Evolutionary conservation across 768 basidiomycete species (phyloP).

Genomic region (Coprinellus aureogranulatus): DNA sequence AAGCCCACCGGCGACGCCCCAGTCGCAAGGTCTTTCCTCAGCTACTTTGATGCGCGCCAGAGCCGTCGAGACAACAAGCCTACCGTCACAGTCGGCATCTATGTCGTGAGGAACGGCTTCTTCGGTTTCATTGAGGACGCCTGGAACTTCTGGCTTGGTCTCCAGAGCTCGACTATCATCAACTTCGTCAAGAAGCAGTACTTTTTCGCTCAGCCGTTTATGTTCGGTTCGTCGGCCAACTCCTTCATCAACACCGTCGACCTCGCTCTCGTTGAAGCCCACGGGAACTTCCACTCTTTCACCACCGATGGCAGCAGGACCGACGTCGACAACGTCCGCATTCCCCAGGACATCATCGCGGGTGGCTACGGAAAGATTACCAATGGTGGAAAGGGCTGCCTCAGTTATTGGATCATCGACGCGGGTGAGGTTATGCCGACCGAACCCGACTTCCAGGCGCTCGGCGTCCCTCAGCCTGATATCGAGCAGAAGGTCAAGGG

Average conservation of each 20-base stretch:
- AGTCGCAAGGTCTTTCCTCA: background rate
- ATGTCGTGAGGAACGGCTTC: slow-evolving; percentile 8
- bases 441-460: background rate
- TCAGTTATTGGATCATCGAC: slow-evolving; percentile 11
- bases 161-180: background rate
- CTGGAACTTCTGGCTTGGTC: slow-evolving; percentile 2
- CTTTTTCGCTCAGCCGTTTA: slow-evolving; percentile 8
- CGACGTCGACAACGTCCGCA: background rate
- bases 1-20: too few species aligned
- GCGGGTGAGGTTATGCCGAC: slow-evolving; percentile 9
- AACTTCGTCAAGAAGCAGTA: slow-evolving; percentile 6
- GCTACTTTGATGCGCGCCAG: background rate
- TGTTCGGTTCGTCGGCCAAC: slow-evolving; percentile 4
- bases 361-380: background rate
- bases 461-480: background rate
- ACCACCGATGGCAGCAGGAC: slow-evolving; percentile 1
- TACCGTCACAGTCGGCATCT: slow-evolving; percentile 3
- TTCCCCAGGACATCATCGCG: background rate
- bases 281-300: slow-evolving; percentile 7
- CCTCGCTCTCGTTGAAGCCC: slow-evolving; percentile 5
- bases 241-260: slow-evolving; percentile 10
- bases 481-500: background rate
- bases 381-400: background rate
- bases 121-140: slow-evolving; percentile 1
- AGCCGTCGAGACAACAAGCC: background rate